Evolutionary conservation across 2,329 filamentous ascomycete genomes (phyloP), one percentile per base, ranked within the genome.

Genomic region (Parafenestella ontariensis): DNA sequence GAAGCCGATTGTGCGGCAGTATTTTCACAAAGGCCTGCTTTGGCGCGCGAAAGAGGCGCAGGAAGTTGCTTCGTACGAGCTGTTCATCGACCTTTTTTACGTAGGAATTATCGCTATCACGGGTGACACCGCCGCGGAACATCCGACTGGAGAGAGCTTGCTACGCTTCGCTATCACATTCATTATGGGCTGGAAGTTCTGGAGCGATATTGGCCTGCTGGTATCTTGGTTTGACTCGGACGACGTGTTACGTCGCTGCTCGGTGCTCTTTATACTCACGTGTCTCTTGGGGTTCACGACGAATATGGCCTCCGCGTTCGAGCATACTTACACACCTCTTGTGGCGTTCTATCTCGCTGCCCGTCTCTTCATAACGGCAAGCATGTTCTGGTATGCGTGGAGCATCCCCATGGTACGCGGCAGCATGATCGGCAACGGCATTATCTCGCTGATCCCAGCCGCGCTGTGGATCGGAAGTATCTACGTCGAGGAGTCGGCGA

Each of bases 81-180:
- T 89, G 1, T 88, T 88, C 62, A 81, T 87, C 11, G 87, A 88
- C 63, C 76, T 88, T 31, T 78, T 87, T 33, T 87, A 87, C 56
- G 85, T 87, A 21, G 85, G 85, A 8, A 88, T 89, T 55, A 82
- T 89, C 44, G 85, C 86, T 24, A 81, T 86, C 63, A 85, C 87
- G 41, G 86, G 85, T 21, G 87, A 89, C 65, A 81, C 81, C 47
- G 82, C 85, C 11, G 80, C 83, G 11, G 85, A 87, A 62, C 74
- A 83, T 47, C 78, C 85, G 0, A 82, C 79, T 9, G 85, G 82
- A 0, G 64, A 79, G 28, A 80, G 84, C 41, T 73, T 89, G n/a
- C 77, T 87, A 18, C 79, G 82, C 24, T 89, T 88, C 64, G 73
- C 79, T 47, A 83, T 87, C 37, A 86, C 83, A 0, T 88, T 89